Conservation (phyloP, 129 eudicot genomes). For the Artemisia annua region DNA sequence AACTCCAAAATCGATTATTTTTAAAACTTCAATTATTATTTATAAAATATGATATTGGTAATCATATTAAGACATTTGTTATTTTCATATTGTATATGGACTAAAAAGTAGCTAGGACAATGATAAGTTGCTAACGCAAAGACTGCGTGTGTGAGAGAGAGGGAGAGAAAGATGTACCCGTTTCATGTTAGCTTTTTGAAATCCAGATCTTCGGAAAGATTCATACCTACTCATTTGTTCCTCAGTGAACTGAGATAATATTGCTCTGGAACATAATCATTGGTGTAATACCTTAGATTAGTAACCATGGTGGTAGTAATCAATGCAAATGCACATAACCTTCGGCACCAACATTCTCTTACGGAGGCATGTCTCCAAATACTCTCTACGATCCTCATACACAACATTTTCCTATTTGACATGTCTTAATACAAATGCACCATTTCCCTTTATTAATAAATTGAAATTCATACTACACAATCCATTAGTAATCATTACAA, state of each 20-base stretch:
- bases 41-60: too few species aligned
- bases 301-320: neutral
- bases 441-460: neutral
- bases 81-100: neutral
- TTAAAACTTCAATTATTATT: too few species aligned
- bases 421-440: neutral
- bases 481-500: neutral
- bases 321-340: neutral
- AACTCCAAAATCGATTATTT: neutral
- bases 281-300: neutral
- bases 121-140: neutral
- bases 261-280: slow-evolving; percentile 49
- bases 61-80: neutral
- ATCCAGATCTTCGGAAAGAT: slow-evolving; percentile 90
- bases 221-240: slow-evolving; percentile 96
- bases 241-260: slow-evolving; percentile 78
- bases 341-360: neutral
- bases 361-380: neutral
- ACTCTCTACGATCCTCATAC: neutral
- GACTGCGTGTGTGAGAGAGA: neutral
- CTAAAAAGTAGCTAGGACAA: neutral
- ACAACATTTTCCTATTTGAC: neutral
- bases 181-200: slow-evolving; percentile 94
- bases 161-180: slow-evolving; percentile 46
- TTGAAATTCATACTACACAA: neutral